Base-by-base conservation (phyloP, 106 monocot species). In the Acanthochlamys bracteata region DNA sequence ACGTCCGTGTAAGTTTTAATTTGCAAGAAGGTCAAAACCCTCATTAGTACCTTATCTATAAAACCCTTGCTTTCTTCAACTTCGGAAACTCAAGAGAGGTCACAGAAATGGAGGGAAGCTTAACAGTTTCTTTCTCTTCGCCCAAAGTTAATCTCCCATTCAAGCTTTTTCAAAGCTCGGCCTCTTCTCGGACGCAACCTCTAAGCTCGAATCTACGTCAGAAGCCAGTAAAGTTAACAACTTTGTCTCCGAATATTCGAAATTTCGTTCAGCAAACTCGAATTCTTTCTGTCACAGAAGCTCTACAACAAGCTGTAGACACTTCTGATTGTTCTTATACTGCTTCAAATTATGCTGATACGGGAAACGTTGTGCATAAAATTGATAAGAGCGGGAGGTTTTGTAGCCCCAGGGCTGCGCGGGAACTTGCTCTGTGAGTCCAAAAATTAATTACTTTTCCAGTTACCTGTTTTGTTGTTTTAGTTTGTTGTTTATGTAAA, bases 401-500 rank as follows among this genome's bases (percentile, higher is more conserved):
- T 63, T 78, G 76, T 43, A 90, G 78, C 74, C 90, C 95, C 0
- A 87, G 95, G 78, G 87, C 95, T 27, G 90, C 90, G 4, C 72
- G 95, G 41, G 95, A 96, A 65, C 85, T 96, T 51, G 90, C 95
- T 15, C 70, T 96, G 95, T 96, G 60, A 88, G 95, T 84, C 53
- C n/a, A 9, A 47, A 10, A 10, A 4, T 42, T 46, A 11, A 14
- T 39, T 10, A 43, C 8, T n/a, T 13, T 59, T 67, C 14, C 46
- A 47, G 4, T 17, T 55, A 71, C 49, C 22, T 70, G 15, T 20
- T 33, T 19, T 57, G 27, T 46, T 24, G 49, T 70, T 51, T 51
- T 23, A 4, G 17, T 41, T 19, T 62, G 23, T 43, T n/a, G n/a
- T n/a, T n/a, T n/a, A n/a, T n/a, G n/a, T n/a, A n/a, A n/a, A n/a